Evolutionary conservation across 129 eudicot species (phyloP), one percentile per base, ranked within the genome.

Genomic region (Dittrichia graveolens): DNA sequence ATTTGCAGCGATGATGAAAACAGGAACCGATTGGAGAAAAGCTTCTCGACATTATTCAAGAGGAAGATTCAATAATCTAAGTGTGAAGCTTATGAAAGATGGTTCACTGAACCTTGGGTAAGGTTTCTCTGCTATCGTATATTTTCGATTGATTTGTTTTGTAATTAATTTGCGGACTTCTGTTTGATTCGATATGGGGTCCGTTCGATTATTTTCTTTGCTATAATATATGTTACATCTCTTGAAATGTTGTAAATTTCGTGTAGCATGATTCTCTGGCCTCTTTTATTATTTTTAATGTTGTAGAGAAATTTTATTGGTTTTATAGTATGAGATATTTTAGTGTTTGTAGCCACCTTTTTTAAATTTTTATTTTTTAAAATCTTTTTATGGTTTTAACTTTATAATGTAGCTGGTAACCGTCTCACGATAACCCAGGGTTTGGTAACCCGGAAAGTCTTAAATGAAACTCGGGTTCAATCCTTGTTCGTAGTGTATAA

Each of bases 11-110:
- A 90, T 90, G 97, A 90, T 87, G 97, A 90, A 87, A 80, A 87
- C 95, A 6, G 97, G 97, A 57, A 91, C 97, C 0, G 97, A 91
- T 74, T 90, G 93, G 96, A 87, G 93, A 87, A 90, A 90, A 77
- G 96, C 96, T 59, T 90, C 96, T 34, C 82, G 96, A 52, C 96
- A 87, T 75, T 90, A 90, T 82, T 90, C 96, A 11, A 85, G 93
- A 78, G 95, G 95, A 39, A 76, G 96, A 83, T 90, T 90, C 50
- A 90, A 90, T 57, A 90, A 85, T 57, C 70, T 90, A 38, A 90
- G 96, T 61, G 81, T 87, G 66, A 90, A 90, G 89, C 74, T 90
- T 48, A 82, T 87, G 85, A 91, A 88, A 74, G 97, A 91, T 54
- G 97, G 97, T 74, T 91, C 97, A n/a, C 56, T 91, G 42, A 88